Evolutionary conservation across 2,329 filamentous ascomycete species (phyloP).

Genomic region (Chalaropsis thielavioides): DNA sequence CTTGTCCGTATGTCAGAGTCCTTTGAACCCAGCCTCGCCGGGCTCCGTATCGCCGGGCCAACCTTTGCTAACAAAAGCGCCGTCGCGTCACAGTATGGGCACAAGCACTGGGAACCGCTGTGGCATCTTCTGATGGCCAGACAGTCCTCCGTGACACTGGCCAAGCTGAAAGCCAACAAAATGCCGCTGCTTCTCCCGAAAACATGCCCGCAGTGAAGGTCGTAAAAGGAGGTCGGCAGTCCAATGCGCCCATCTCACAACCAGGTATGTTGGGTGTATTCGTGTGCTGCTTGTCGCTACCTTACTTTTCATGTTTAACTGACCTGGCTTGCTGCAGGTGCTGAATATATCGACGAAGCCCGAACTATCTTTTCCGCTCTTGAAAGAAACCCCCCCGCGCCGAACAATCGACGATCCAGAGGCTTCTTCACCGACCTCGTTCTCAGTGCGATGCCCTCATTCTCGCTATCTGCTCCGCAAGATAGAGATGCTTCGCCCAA

Average conservation of each 20-base stretch:
- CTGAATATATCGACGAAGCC: constrained; percentile 13
- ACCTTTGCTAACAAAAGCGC: neutral
- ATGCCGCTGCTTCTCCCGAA: neutral
- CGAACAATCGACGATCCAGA: neutral
- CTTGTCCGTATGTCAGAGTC: constrained; percentile 7
- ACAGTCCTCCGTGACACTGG: neutral
- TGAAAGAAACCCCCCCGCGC: constrained; percentile 12
- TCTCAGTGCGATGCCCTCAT: constrained; percentile 11
- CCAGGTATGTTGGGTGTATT: neutral
- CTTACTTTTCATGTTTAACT: neutral
- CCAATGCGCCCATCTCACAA: neutral
- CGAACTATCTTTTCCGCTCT: constrained; percentile 12
- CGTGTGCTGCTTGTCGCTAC: neutral
- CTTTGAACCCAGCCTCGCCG: neutral
- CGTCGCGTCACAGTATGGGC: neutral
- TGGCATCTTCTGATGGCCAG: constrained; percentile 2
- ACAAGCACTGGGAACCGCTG: neutral
- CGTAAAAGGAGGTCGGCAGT: neutral
- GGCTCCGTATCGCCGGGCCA: neutral
- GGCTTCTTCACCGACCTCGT: constrained; percentile 9
- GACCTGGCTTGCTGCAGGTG: neutral
- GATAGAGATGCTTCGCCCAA: neutral
- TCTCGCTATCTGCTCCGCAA: constrained; percentile 13
- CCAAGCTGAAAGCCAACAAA: neutral
- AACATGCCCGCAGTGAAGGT: neutral